Conservation (phyloP, 2,329 filamentous ascomycete genomes). For the Fonsecaea pugnacius region DNA sequence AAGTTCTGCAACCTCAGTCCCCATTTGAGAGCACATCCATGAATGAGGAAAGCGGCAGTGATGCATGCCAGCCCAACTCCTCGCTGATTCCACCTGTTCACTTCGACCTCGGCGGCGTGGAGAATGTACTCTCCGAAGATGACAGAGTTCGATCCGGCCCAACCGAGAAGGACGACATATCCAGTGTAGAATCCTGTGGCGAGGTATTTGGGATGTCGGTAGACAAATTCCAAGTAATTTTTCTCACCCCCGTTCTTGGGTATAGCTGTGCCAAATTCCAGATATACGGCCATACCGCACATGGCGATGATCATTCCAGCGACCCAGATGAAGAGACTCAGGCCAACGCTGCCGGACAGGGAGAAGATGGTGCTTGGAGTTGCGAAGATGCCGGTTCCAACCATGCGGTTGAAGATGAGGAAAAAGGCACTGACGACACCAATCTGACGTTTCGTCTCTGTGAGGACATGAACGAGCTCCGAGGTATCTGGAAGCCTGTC, state of each 20-base stretch:
- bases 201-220: conserved; percentile 56
- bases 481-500: conserved; percentile 3
- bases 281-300: conserved; percentile 53
- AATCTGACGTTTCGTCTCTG: conserved; percentile 37
- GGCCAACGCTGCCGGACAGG: conserved; percentile 60
- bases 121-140: conserved; percentile 59
- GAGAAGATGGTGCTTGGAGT: conserved; percentile 62
- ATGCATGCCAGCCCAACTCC: conserved; percentile 55
- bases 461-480: conserved; percentile 5
- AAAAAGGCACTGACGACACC: conserved; percentile 50
- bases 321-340: conserved; percentile 60
- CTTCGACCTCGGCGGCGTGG: conserved; percentile 47
- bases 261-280: conserved; percentile 54
- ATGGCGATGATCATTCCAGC: conserved; percentile 54
- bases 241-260: conserved; percentile 57
- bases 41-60: conserved; percentile 54
- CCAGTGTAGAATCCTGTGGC: conserved; percentile 60
- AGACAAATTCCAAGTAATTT: conserved; percentile 61
- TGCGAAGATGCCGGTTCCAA: conserved; percentile 57
- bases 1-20: conserved; percentile 56
- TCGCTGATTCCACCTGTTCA: conserved; percentile 54
- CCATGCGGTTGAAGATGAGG: conserved; percentile 54
- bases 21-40: conserved; percentile 53
- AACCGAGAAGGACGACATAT: conserved; percentile 57
- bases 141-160: conserved; percentile 58